Base-by-base conservation (phyloP, 2,329 filamentous ascomycete species). In the Phaeoacremonium minimum region DNA sequence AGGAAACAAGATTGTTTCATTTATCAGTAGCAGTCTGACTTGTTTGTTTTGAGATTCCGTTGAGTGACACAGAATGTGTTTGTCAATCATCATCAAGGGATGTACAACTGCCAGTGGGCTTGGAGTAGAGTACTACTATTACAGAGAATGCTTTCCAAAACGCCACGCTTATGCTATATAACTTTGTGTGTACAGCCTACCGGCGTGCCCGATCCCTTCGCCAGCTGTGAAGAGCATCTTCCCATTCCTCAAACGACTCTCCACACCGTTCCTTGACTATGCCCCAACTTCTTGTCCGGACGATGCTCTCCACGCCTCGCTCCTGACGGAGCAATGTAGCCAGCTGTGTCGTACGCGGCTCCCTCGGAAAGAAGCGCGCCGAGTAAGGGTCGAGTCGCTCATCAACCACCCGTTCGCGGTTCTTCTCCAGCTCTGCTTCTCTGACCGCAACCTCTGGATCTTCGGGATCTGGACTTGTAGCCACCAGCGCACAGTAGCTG, bases 321-420 rank as follows among this genome's bases (percentile, higher is more conserved):
- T 94, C 87, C 55, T 86, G 85, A 48, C 85, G 73, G 40, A 94
- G 66, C 35, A 90, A 56, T 29, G 71, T 73, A 8, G 88, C 89
- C 42, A 98, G 59, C 33, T 75, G 77, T 62, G 96, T 86, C 1
- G 89, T 93, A 45, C 89, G 73, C 12, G 86, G 73, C 63, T 97
- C 89, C 35, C 71, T 66, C 0, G 86, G 81, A 49, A 91, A 91
- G 57, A 87, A 95, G 16, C 91, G 71, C 6, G 72, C 85, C 8
- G 85, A 90, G 56, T 98, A 98, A 3, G 93, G 93, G 65, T 98
- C 93, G 40, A 96, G 59, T 38, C 93, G 71, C 63, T 97, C 93
- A 57, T 97, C 79, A 5, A 97, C 81, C 0, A 91, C 71, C 35
- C 80, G 71, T 52, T 91, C 83, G 32, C 82, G 72, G 44, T 85